Evolutionary conservation across 495 filamentous ascomycete species (phyloP), one percentile per base, ranked within the genome.

Genomic region (Chlorociboria aeruginascens): DNA sequence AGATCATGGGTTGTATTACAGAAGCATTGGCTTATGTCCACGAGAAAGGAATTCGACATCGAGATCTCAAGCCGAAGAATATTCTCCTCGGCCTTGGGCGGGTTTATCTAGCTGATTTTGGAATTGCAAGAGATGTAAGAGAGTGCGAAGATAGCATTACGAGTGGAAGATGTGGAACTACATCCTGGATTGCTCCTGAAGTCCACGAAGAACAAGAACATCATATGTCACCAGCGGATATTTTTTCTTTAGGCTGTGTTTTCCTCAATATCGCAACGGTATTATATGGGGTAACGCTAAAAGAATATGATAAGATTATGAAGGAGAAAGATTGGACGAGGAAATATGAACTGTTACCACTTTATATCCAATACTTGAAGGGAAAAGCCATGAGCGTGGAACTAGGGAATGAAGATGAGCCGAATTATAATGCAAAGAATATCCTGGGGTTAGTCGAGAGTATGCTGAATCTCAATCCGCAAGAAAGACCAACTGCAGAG

Each of bases 241-340:
- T 71, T 8, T 71, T 63, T 61, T 63, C 61, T 13, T 57, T 71
- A 3, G 68, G 68, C 7, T 58, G 59, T 38, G 60, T 71, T 11
- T 71, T 67, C 47, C 46, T 69, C 0, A 66, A 70, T 32, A 69
- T 70, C 61, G 61, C 30, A 61, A 68, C 45, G 63, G 4, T 71
- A 61, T 38, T 71, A 60, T 8, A 63, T 66, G 11, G 67, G 58
- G 0, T 36, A 64, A 32, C 52, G 62, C 11, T 53, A 61, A 55
- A 52, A n/a, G 59, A 65, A n/a, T 68, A 62, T 47, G 66, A 70
- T 7, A 50, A 43, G 4, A 56, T 64, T 9, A 38, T 66, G 7
- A 45, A 42, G 7, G 63, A 67, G 32, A 46, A 57, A n/a, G 50
- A 25, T 45, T 50, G 12, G 13, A 55, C 45, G 29, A 60, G 58